These are phyloP conservation scores for Gossypium gossypioides DNA, from an alignment of 441 rosid genomes.

Conservation along the genomic window DNA sequence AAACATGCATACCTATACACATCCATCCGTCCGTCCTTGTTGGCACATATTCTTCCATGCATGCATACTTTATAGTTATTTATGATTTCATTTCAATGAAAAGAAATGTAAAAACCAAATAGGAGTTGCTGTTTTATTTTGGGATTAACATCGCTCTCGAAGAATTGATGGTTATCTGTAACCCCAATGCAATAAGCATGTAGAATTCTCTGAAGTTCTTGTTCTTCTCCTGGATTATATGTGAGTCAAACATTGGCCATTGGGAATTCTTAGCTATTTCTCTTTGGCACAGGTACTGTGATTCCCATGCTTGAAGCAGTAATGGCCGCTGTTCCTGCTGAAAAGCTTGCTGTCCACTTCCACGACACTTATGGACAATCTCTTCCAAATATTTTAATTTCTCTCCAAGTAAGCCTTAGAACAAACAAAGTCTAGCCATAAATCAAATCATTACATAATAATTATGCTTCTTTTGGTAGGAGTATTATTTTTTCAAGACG, in stretches of 20 bases:
- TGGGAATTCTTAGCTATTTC: neutral
- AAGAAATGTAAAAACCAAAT: neutral
- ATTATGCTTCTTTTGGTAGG: too few species aligned
- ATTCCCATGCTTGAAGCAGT: conserved; percentile 88
- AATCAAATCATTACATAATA: neutral
- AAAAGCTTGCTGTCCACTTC: conserved; percentile 85
- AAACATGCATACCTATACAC: neutral
- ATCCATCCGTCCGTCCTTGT: neutral
- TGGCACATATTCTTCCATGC: neutral
- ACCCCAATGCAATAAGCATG: neutral
- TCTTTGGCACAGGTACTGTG: conserved; percentile 50
- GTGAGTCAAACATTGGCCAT: neutral
- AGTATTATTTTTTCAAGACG: too few species aligned
- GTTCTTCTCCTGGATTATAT: conserved; percentile 3
- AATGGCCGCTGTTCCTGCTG: conserved; percentile 65
- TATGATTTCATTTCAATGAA: neutral
- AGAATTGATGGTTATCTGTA: neutral
- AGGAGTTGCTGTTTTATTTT: neutral
- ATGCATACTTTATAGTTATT: neutral
- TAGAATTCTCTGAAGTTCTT: neutral
- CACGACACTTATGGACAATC: conserved; percentile 97
- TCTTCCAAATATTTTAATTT: conserved; percentile 69
- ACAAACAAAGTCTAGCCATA: neutral
- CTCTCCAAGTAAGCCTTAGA: conserved; percentile 61
- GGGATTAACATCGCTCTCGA: neutral